A percentile compares a stretch with the other conserved stretches of the same genome.
phyloP scores from a whole-genome alignment of 768 basidiomycete genomes.

The Pilatotrama ljubarskyi region DNA sequence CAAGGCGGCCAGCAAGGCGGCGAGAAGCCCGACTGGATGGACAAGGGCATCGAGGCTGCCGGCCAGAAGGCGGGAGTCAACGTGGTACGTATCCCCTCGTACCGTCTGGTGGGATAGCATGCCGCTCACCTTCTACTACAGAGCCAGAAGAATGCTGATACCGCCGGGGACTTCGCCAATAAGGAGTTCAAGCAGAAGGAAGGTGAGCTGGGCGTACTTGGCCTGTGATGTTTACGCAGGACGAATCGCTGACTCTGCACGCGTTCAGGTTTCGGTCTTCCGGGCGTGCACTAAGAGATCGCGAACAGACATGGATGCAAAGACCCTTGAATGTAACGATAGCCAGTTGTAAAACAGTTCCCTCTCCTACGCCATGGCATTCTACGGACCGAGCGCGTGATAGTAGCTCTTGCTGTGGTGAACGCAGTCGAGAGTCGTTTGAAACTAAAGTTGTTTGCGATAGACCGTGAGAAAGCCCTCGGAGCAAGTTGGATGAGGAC shows the following conservation, averaged over 20 bases:
- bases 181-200: slow-evolving; percentile 28
- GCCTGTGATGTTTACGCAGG: background rate
- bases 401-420: too few species aligned
- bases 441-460: too few species aligned
- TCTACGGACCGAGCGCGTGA: too few species aligned
- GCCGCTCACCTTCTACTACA: background rate
- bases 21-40: slow-evolving; percentile 32
- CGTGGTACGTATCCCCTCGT: slow-evolving; percentile 19
- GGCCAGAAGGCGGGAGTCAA: slow-evolving; percentile 28
- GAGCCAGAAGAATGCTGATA: slow-evolving; percentile 31
- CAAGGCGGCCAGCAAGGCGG: slow-evolving; percentile 14
- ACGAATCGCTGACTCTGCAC: too few species aligned
- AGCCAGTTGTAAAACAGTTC: background rate
- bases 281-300: slow-evolving; percentile 4
- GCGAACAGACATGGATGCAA: background rate
- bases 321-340: background rate
- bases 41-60: slow-evolving; percentile 28
- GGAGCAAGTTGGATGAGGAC: too few species aligned
- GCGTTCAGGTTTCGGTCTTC: slow-evolving; percentile 2
- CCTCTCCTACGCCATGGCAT: too few species aligned
- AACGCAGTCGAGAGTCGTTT: too few species aligned
- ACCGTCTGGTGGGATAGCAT: background rate
- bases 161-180: slow-evolving; percentile 30
- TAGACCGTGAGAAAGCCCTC: too few species aligned
- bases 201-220: slow-evolving; percentile 17